phyloP scores from a whole-genome alignment of 768 basidiomycete genomes.

The Pilatotrama ljubarskyi region DNA sequence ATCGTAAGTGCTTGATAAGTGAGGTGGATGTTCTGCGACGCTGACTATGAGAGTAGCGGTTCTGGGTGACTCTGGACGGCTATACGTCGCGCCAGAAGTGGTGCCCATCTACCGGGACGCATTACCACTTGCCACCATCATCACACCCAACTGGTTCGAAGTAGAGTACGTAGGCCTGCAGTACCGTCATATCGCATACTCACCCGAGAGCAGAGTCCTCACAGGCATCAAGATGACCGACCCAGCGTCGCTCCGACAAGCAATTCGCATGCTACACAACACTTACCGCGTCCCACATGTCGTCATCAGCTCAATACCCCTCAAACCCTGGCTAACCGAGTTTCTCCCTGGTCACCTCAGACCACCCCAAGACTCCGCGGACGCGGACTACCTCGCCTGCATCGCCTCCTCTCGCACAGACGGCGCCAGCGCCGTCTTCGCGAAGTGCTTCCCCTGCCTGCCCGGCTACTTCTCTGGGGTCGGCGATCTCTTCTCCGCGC shows the following conservation, averaged over 20 bases:
- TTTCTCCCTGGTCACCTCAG: conserved; percentile 50
- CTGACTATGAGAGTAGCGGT: conserved; percentile 61
- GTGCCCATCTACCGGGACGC: conserved; percentile 83
- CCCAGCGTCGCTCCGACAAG: conserved; percentile 60
- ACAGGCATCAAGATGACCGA: conserved; percentile 73
- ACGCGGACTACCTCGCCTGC: conserved; percentile 67
- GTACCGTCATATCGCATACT: neutral
- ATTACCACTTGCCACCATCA: conserved; percentile 84
- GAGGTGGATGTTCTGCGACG: neutral
- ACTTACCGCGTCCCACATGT: conserved; percentile 78
- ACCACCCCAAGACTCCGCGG: conserved; percentile 24
- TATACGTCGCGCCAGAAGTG: conserved; percentile 88
- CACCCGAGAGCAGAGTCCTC: conserved; percentile 57
- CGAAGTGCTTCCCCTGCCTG: conserved; percentile 72
- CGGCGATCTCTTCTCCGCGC: conserved; percentile 94
- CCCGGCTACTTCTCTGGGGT: conserved; percentile 96
- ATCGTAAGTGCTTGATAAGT: conserved; percentile 60
- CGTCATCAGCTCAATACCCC: conserved; percentile 88
- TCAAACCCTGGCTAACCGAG: conserved; percentile 58
- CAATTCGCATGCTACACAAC: conserved; percentile 75
- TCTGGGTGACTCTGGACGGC: conserved; percentile 84
- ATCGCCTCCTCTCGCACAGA: conserved; percentile 52
- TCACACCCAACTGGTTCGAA: conserved; percentile 98
- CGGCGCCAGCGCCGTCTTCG: conserved; percentile 54
- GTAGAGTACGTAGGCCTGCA: conserved; percentile 61